Percentiles rank a stretch among this genome's conserved stretches.
phyloP scores from a whole-genome alignment of 331 rosid genomes.

The Spiraea crenata region DNA sequence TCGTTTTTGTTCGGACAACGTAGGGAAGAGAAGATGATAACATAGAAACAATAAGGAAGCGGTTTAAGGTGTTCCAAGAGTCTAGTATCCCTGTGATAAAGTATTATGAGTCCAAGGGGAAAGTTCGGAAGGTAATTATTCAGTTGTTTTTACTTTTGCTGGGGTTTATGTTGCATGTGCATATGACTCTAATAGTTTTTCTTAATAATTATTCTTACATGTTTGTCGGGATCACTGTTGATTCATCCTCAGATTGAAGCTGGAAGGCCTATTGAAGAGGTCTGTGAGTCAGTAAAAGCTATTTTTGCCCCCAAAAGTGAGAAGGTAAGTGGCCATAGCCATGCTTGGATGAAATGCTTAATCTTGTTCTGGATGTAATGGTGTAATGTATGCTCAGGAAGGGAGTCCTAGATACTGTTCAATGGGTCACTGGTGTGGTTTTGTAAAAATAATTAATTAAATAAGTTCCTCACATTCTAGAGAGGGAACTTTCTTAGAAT shows the following conservation, averaged over 20 bases:
- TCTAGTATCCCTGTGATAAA: conserved; percentile 85
- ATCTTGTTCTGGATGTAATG: conserved; percentile 22
- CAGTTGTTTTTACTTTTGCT: neutral
- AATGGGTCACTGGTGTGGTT: conserved; percentile 25
- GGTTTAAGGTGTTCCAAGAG: conserved; percentile 84
- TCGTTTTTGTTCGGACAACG: conserved; percentile 21
- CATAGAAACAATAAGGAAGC: conserved; percentile 86
- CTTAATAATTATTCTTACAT: conserved; percentile 13
- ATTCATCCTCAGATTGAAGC: conserved; percentile 68
- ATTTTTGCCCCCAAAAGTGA: conserved; percentile 68
- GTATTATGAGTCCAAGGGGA: conserved; percentile 68
- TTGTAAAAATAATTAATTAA: conserved; percentile 20
- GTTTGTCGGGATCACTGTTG: conserved; percentile 10
- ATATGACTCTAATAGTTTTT: neutral
- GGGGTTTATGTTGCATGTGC: conserved; percentile 6
- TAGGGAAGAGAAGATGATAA: conserved; percentile 97
- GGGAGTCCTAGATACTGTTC: conserved; percentile 11
- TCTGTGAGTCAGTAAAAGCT: conserved; percentile 75
- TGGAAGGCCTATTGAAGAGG: conserved; percentile 75
- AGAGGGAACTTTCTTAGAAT: neutral
- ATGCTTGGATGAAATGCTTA: conserved; percentile 37
- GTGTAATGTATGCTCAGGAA: conserved; percentile 27
- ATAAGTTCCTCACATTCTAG: neutral
- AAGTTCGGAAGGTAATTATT: conserved; percentile 71
- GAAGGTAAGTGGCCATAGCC: conserved; percentile 64